A percentile compares a stretch with the other conserved stretches of the same genome.
Evolutionary conservation across 345 rosid species (phyloP).

Genomic region (Psidium friedrichsthalianum): DNA sequence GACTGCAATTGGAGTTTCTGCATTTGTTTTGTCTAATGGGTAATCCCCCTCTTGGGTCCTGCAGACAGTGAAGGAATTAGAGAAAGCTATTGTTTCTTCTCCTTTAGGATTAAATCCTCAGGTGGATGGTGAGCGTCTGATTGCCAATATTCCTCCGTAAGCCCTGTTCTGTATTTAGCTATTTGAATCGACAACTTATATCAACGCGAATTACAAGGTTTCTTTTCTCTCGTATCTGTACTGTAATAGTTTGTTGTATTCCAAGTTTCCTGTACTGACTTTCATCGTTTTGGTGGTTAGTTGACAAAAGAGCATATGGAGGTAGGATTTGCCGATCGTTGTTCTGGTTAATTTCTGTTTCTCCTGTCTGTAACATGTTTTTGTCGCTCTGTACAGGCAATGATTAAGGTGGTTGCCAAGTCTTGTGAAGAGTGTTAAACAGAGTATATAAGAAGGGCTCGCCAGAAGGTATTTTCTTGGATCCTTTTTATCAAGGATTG

Average conservation of each 20-base stretch:
- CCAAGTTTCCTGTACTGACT: background rate
- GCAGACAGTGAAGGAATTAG: conserved; percentile 74
- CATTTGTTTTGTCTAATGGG: background rate
- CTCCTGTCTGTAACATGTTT: background rate
- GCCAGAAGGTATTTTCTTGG: conserved; percentile 58
- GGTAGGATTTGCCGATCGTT: conserved; percentile 24
- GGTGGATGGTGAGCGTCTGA: conserved; percentile 67
- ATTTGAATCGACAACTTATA: background rate
- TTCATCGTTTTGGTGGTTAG: conserved; percentile 17
- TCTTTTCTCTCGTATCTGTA: background rate
- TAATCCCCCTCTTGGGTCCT: background rate
- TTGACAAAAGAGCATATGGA: conserved; percentile 89
- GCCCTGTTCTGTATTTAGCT: background rate
- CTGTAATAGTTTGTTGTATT: background rate
- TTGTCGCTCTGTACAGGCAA: conserved; percentile 43
- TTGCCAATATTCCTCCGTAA: conserved; percentile 86
- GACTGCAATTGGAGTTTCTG: background rate
- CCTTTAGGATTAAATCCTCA: conserved; percentile 86
- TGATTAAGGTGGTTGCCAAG: conserved; percentile 80
- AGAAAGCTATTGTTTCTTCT: conserved; percentile 77
- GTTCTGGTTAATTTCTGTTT: background rate
- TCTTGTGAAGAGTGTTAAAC: conserved; percentile 87
- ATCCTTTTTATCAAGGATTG: background rate
- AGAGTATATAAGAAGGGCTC: conserved; percentile 81
- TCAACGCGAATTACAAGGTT: background rate